phyloP scores from a whole-genome alignment of 2,329 filamentous ascomycete species.

The Pseudogymnoascus sp. region DNA sequence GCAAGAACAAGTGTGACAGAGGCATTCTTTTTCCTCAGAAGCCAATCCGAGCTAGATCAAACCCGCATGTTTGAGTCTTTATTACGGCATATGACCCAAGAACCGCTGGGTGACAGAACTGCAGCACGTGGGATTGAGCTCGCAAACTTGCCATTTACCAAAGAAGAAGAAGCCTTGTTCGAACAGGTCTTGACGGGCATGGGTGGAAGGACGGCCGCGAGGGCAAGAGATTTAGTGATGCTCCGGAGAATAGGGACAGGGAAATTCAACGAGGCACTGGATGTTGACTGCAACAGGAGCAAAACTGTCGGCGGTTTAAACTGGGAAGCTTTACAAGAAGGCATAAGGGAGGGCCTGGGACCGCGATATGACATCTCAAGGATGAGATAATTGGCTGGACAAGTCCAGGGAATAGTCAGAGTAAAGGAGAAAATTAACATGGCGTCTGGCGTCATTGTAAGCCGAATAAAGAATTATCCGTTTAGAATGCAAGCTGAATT shows the following conservation, averaged over 20 bases:
- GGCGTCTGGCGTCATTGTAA: background rate
- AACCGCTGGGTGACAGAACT: conserved; percentile 32
- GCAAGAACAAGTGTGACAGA: conserved; percentile 62
- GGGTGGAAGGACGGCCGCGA: conserved; percentile 56
- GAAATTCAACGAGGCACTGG: conserved; percentile 43
- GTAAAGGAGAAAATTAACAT: background rate
- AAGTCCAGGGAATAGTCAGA: background rate
- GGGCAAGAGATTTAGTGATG: conserved; percentile 65
- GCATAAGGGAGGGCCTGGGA: conserved; percentile 26
- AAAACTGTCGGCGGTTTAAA: conserved; percentile 24
- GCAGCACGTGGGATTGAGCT: conserved; percentile 61
- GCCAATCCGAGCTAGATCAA: conserved; percentile 54
- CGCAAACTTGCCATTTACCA: conserved; percentile 64
- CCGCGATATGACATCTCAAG: conserved; percentile 13
- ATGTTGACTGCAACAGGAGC: conserved; percentile 33
- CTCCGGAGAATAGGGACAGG: conserved; percentile 68
- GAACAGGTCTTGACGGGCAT: conserved; percentile 60
- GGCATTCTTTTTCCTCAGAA: conserved; percentile 66
- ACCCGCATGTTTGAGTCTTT: conserved; percentile 61
- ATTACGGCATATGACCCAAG: conserved; percentile 50
- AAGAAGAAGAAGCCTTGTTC: conserved; percentile 67
- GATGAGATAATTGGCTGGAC: conserved; percentile 1
- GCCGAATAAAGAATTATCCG: background rate
- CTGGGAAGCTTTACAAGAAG: conserved; percentile 25
- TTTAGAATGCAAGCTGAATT: background rate